These are phyloP conservation scores for Cytospora paraplurivora DNA, from an alignment of 2,329 filamentous ascomycete species.

Conservation along the genomic window DNA sequence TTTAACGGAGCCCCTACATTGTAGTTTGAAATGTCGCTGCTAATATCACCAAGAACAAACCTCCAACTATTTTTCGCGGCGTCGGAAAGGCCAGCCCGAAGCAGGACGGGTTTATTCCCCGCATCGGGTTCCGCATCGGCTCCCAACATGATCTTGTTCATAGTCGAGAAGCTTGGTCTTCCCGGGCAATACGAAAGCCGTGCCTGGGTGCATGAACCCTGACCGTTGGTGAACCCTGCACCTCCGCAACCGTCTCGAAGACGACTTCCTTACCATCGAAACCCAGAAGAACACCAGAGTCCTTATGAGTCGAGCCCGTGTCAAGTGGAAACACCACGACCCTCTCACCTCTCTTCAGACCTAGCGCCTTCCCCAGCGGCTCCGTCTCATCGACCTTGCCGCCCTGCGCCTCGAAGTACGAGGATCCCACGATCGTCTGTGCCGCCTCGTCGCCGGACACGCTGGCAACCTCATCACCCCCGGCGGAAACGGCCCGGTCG, in stretches of 20 bases:
- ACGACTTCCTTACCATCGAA: constrained; percentile 59
- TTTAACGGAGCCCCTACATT: neutral
- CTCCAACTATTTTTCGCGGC: neutral
- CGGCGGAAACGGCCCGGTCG: constrained; percentile 45
- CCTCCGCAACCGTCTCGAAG: constrained; percentile 51
- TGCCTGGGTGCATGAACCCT: constrained; percentile 64
- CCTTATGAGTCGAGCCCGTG: constrained; percentile 59
- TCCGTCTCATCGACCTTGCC: constrained; percentile 52
- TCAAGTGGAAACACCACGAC: constrained; percentile 66
- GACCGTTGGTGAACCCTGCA: constrained; percentile 40
- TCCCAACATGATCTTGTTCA: neutral
- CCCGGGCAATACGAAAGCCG: constrained; percentile 51
- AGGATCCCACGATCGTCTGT: constrained; percentile 46
- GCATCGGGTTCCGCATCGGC: neutral
- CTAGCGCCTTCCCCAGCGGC: constrained; percentile 46
- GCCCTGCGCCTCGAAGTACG: constrained; percentile 47
- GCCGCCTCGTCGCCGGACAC: constrained; percentile 59
- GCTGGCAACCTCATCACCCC: constrained; percentile 41
- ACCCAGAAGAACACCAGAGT: constrained; percentile 57
- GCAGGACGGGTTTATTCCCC: neutral
- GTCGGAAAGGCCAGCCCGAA: neutral
- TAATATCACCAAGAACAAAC: neutral
- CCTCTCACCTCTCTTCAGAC: constrained; percentile 53
- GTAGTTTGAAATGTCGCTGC: neutral
- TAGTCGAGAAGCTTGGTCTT: constrained; percentile 34